phyloP scores from a whole-genome alignment of 2,329 filamentous ascomycete species.

The Xylaria sp. region DNA sequence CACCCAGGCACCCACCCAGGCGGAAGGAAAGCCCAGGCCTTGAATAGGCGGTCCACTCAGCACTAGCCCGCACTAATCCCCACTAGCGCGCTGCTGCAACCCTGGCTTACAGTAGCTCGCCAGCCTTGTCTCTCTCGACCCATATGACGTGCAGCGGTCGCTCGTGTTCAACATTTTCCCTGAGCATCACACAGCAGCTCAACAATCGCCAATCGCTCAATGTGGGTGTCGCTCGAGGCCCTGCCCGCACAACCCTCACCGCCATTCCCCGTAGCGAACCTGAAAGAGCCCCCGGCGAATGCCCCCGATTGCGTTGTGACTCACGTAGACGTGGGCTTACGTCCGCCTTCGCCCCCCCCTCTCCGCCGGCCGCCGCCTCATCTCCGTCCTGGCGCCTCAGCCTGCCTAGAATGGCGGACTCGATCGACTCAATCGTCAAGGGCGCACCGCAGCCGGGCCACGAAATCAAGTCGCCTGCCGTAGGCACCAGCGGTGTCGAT shows the following conservation, averaged over 20 bases:
- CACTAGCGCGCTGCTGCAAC: neutral
- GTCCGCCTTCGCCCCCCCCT: conserved; percentile 3
- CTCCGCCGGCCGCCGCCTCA: conserved; percentile 15
- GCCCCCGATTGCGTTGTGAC: conserved; percentile 9
- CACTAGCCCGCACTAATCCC: too few relatives aligned
- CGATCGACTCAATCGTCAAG: conserved; percentile 90
- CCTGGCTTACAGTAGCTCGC: neutral
- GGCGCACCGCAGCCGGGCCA: conserved; percentile 74
- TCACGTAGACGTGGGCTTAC: conserved; percentile 28
- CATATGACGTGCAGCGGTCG: conserved; percentile 18
- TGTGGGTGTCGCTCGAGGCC: neutral
- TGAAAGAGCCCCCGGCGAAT: conserved; percentile 13
- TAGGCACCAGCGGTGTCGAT: conserved; percentile 50
- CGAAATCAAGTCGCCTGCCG: conserved; percentile 51
- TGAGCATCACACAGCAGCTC: conserved; percentile 21
- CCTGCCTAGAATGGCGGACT: conserved; percentile 59
- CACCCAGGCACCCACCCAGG: too few relatives aligned
- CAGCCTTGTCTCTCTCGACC: conserved; percentile 9
- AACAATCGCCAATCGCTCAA: conserved; percentile 3
- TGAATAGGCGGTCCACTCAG: neutral
- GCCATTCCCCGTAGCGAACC: conserved; percentile 21
- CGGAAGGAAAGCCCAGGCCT: too few relatives aligned
- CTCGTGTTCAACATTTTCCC: conserved; percentile 3
- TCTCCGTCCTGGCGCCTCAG: conserved; percentile 6
- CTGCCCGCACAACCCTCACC: conserved; percentile 14